These are phyloP conservation scores for Solanum corneliomulleri DNA, from an alignment of 257 asterid species.

Conservation along the genomic window DNA sequence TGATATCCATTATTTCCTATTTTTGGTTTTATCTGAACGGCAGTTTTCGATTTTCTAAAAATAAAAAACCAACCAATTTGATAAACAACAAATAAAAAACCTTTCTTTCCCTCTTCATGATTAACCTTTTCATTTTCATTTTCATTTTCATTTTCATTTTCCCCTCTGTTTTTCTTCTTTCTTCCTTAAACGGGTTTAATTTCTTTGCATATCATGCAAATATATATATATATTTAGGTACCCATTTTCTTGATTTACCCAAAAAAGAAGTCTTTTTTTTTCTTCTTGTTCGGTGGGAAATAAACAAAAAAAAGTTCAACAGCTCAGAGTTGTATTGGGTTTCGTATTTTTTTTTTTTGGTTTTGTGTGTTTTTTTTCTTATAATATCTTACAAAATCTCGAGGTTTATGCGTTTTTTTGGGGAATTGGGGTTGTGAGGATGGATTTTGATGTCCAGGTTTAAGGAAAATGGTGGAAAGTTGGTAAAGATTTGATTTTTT, in stretches of 20 bases:
- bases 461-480: neutral
- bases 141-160: conserved; percentile 3
- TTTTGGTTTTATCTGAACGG: neutral
- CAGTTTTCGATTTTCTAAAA: neutral
- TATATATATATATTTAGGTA: neutral
- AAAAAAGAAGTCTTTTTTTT: neutral
- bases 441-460: neutral
- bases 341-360: neutral
- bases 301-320: neutral
- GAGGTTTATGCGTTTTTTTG: neutral
- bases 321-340: neutral
- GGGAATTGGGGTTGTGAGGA: neutral
- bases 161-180: neutral
- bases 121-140: neutral
- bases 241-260: neutral
- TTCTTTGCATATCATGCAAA: neutral
- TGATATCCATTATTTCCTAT: neutral
- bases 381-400: neutral
- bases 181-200: neutral
- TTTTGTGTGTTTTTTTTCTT: neutral
- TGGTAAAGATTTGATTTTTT: neutral
- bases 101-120: neutral
- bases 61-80: neutral
- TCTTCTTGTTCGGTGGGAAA: neutral
- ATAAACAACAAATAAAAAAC: neutral